These are phyloP conservation scores for Vinca minor DNA, from an alignment of 257 asterid genomes.

Conservation along the genomic window DNA sequence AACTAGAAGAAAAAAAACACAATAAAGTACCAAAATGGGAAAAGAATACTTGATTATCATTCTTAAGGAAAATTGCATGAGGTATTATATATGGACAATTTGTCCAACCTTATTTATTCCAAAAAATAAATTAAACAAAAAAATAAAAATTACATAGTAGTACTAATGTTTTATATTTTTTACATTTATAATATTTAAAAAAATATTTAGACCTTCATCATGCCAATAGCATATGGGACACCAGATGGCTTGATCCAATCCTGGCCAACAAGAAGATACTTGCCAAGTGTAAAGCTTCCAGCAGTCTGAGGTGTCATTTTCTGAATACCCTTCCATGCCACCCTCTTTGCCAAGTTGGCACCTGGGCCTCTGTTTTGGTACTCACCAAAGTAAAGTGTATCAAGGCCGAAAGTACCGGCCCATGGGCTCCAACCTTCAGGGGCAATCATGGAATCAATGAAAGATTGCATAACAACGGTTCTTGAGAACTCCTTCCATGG, in stretches of 20 bases:
- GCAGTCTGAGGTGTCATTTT: constrained; percentile 50
- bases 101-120: no score
- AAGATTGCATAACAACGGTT: constrained; percentile 58
- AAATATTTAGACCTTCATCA: constrained; percentile 21
- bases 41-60: no score
- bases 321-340: constrained; percentile 61
- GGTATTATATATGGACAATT: no score
- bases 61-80: no score
- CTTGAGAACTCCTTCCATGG: constrained; percentile 80
- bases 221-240: constrained; percentile 38
- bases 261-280: constrained; percentile 25
- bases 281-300: constrained; percentile 37
- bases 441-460: constrained; percentile 38
- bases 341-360: constrained; percentile 33
- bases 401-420: constrained; percentile 47
- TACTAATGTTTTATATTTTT: no score
- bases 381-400: constrained; percentile 66
- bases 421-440: constrained; percentile 80
- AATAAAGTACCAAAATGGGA: no score
- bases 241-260: constrained; percentile 45
- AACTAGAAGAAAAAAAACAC: no score
- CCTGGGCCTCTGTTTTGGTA: constrained; percentile 61
- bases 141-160: no score
- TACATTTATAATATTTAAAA: no score
- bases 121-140: no score